Evolutionary conservation across 2,329 filamentous ascomycete species (phyloP).

Genomic region (Diplodia sapinea): DNA sequence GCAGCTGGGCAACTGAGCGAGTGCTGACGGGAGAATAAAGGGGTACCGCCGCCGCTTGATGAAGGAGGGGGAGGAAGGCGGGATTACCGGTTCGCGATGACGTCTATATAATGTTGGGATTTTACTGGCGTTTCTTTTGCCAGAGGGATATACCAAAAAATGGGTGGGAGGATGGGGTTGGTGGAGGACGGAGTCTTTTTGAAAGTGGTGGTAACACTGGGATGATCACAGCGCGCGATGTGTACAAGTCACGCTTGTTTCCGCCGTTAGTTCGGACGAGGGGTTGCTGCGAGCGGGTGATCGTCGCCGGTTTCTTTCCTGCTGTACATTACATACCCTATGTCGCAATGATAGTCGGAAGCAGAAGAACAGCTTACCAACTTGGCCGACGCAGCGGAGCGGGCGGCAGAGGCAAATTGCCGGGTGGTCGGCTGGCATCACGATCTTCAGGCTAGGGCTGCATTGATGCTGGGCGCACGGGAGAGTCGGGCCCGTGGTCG

Average conservation of each 20-base stretch:
- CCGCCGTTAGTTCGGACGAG: not conserved
- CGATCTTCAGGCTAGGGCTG: slow-evolving; percentile 19
- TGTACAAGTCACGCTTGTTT: slow-evolving; percentile 10
- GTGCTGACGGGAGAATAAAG: not conserved
- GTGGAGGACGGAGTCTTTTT: not conserved
- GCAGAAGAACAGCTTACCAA: slow-evolving; percentile 18
- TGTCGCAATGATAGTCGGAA: slow-evolving; percentile 14
- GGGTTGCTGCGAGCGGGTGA: slow-evolving; percentile 11
- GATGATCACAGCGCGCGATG: not conserved
- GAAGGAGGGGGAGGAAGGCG: not conserved
- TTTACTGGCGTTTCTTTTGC: slow-evolving; percentile 3
- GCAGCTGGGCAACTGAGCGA: slow-evolving; percentile 18
- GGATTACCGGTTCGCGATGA: slow-evolving; percentile 7
- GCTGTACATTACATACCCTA: slow-evolving; percentile 22
- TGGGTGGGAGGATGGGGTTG: not conserved
- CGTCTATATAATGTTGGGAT: slow-evolving; percentile 22
- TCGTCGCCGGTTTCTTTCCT: not conserved
- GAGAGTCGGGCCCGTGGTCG: not conserved
- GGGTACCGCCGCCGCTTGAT: not conserved
- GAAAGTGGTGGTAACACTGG: not conserved
- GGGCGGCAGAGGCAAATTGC: slow-evolving; percentile 11
- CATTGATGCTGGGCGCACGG: slow-evolving; percentile 3
- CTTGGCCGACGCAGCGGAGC: slow-evolving; percentile 11
- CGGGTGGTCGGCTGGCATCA: not conserved
- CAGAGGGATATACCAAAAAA: slow-evolving; percentile 1